phyloP scores from a whole-genome alignment of 1,284 basidiomycete species.

The Ceratobasidium sp. region DNA sequence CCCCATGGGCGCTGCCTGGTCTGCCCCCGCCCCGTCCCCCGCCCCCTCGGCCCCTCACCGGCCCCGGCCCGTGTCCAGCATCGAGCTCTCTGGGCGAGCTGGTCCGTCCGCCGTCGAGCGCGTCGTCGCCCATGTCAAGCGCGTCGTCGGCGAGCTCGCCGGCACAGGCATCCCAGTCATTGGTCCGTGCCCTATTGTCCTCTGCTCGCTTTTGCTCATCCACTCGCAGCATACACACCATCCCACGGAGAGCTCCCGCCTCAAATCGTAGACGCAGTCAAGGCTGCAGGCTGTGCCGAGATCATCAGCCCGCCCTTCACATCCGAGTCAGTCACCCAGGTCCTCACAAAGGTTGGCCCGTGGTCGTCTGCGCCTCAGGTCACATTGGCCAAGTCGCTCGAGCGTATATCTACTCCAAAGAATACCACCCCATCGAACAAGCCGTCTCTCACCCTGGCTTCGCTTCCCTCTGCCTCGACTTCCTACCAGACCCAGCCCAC shows the following conservation, averaged over 20 bases:
- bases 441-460: conserved; percentile 28
- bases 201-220: not conserved
- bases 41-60: conserved; percentile 34
- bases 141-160: conserved; percentile 21
- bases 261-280: conserved; percentile 25
- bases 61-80: conserved; percentile 44
- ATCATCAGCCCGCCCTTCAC: conserved; percentile 47
- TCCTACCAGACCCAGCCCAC: conserved; percentile 38
- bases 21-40: conserved; percentile 7
- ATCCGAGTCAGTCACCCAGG: conserved; percentile 35
- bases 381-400: conserved; percentile 32
- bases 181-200: conserved; percentile 26
- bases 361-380: conserved; percentile 8
- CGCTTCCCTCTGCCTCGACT: conserved; percentile 41
- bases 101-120: conserved; percentile 45
- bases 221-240: conserved; percentile 34
- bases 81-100: conserved; percentile 41
- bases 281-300: conserved; percentile 27
- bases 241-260: conserved; percentile 18
- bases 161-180: conserved; percentile 34
- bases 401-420: conserved; percentile 18
- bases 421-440: conserved; percentile 4
- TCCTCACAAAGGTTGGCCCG: conserved; percentile 43
- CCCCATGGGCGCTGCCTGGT: conserved; percentile 29
- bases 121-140: conserved; percentile 36